Conservation (phyloP, 768 basidiomycete species). For the Grammothele lineata region DNA sequence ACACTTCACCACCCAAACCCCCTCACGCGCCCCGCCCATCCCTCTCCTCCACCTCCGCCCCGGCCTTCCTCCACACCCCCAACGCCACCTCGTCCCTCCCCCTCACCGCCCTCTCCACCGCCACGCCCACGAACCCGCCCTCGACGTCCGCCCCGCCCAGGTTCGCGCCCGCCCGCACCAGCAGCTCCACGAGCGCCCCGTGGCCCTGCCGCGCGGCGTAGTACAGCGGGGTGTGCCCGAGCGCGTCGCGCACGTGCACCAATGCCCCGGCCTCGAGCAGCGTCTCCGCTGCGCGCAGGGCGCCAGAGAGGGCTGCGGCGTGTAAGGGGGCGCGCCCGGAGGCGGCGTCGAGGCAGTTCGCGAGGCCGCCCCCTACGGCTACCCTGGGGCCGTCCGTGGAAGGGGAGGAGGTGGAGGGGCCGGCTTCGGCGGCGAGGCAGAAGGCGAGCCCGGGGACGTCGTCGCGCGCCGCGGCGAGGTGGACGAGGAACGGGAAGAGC, state of each 20-base stretch:
- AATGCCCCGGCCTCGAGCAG: constrained; percentile 72
- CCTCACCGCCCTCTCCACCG: constrained; percentile 33
- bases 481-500: constrained; percentile 72
- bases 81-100: constrained; percentile 41
- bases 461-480: constrained; percentile 70
- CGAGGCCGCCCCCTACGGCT: constrained; percentile 60
- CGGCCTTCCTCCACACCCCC: constrained; percentile 55
- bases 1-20: too few relatives aligned
- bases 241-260: constrained; percentile 73
- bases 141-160: constrained; percentile 63
- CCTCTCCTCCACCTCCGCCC: constrained; percentile 20
- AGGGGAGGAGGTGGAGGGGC: background rate
- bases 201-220: constrained; percentile 78
- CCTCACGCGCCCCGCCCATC: too few relatives aligned
- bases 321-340: constrained; percentile 78
- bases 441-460: constrained; percentile 59
- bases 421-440: constrained; percentile 41
- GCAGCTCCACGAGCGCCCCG: constrained; percentile 51
- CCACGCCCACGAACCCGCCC: constrained; percentile 51
- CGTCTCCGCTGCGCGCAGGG: constrained; percentile 34
- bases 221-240: constrained; percentile 83
- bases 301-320: constrained; percentile 70
- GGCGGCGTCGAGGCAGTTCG: constrained; percentile 66
- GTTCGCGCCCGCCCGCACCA: constrained; percentile 71
- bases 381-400: constrained; percentile 18